These are phyloP conservation scores for Phoma sp. DNA, from an alignment of 2,329 filamentous ascomycete species.

Conservation along the genomic window DNA sequence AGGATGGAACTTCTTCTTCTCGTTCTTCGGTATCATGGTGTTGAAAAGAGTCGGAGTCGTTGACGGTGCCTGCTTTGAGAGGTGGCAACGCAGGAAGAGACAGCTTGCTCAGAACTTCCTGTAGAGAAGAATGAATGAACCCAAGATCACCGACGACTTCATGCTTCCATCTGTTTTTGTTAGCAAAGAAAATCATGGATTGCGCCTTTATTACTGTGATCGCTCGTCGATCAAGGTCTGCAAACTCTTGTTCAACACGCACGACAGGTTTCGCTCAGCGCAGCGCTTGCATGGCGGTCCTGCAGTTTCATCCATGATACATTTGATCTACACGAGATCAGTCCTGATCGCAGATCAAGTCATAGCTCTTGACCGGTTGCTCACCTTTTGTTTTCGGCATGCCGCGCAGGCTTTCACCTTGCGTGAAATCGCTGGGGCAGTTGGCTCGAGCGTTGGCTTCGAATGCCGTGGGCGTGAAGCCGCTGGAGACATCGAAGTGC, in stretches of 20 bases:
- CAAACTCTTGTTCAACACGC: constrained; percentile 60
- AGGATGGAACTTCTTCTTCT: constrained; percentile 40
- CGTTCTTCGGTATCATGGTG: constrained; percentile 47
- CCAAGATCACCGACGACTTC: constrained; percentile 35
- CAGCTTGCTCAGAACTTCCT: constrained; percentile 51
- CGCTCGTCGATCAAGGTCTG: constrained; percentile 57
- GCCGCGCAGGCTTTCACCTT: constrained; percentile 57
- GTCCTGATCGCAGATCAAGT: not conserved
- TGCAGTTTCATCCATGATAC: constrained; percentile 56
- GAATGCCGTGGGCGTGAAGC: constrained; percentile 18
- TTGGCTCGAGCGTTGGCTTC: constrained; percentile 10
- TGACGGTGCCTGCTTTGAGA: constrained; percentile 34
- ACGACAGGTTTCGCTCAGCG: constrained; percentile 57
- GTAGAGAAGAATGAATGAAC: constrained; percentile 45
- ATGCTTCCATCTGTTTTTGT: constrained; percentile 30
- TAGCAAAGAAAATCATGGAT: not conserved
- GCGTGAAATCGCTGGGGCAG: constrained; percentile 38
- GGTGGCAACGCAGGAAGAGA: constrained; percentile 47
- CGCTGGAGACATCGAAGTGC: constrained; percentile 17
- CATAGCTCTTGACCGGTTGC: not conserved
- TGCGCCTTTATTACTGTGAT: constrained; percentile 32
- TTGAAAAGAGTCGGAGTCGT: constrained; percentile 25
- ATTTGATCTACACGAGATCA: constrained; percentile 52
- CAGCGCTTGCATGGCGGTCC: constrained; percentile 59
- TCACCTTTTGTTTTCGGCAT: constrained; percentile 59